Conservation (phyloP, 805 yeast genomes). For the Nakazawaea wickerhamii region DNA sequence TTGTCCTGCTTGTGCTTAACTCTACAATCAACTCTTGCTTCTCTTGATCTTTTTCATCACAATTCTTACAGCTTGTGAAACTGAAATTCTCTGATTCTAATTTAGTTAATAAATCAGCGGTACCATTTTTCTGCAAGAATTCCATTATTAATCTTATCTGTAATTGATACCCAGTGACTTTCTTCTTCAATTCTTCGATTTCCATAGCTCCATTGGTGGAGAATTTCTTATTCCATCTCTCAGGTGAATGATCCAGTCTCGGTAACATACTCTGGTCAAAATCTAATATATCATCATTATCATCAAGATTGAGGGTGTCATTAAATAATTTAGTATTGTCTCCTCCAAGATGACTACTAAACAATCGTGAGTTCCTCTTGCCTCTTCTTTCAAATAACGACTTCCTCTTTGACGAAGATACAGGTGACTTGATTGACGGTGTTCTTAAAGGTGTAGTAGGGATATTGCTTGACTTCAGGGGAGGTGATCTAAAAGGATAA, state of each 20-base stretch:
- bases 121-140: slow-evolving; percentile 20
- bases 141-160: slow-evolving; percentile 28
- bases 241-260: slow-evolving; percentile 14
- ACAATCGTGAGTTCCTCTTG: slow-evolving; percentile 16
- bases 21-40: slow-evolving; percentile 3
- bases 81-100: slow-evolving; percentile 6
- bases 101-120: slow-evolving; percentile 10
- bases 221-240: slow-evolving; percentile 6
- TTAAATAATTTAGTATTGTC: background rate
- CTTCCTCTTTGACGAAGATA: slow-evolving; percentile 3
- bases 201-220: slow-evolving; percentile 15
- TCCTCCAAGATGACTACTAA: slow-evolving; percentile 11
- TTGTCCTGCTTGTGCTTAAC: background rate
- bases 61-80: slow-evolving; percentile 7
- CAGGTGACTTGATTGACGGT: slow-evolving; percentile 2
- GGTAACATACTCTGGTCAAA: slow-evolving; percentile 16
- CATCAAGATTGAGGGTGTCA: slow-evolving; percentile 7
- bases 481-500: slow-evolving; percentile 7
- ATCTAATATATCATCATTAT: slow-evolving; percentile 11
- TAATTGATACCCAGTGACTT: slow-evolving; percentile 28
- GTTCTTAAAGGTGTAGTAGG: slow-evolving; percentile 1
- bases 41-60: slow-evolving; percentile 8
- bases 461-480: background rate
- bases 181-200: slow-evolving; percentile 23
- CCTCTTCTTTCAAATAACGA: slow-evolving; percentile 14